Conservation (phyloP, 2,329 filamentous ascomycete species). For the Cercospora nicotianae region DNA sequence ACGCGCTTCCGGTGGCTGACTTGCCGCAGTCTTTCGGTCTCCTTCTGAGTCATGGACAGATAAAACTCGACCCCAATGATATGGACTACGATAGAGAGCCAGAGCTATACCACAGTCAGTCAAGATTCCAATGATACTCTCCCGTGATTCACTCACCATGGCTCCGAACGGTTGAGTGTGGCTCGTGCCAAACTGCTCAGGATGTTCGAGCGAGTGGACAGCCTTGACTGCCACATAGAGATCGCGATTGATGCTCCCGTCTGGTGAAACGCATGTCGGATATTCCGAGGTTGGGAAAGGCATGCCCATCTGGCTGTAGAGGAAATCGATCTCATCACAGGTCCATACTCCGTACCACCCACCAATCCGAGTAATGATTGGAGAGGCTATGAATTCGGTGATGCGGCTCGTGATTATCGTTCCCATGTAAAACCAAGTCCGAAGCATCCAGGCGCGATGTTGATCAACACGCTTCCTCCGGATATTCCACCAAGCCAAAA, state of each 20-base stretch:
- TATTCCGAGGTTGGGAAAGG: not conserved
- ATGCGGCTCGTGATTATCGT: not conserved
- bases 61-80: not conserved
- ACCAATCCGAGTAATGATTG: not conserved
- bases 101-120: not conserved
- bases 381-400: not conserved
- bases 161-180: not conserved
- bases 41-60: not conserved
- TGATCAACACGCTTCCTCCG: not conserved
- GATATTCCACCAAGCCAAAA: not conserved
- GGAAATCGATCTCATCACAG: not conserved
- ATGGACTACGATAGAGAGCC: not conserved
- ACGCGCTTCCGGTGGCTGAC: not conserved
- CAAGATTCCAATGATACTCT: too few species aligned
- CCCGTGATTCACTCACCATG: not conserved
- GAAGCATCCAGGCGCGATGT: not conserved
- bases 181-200: not conserved
- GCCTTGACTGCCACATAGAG: not conserved
- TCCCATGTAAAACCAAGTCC: not conserved
- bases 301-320: not conserved
- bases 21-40: not conserved
- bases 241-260: not conserved
- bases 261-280: not conserved
- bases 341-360: not conserved
- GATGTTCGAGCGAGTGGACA: not conserved